These are phyloP conservation scores for Coemansia sp. DNA, from an alignment of 192 early-diverging fungal species.

Conservation along the genomic window DNA sequence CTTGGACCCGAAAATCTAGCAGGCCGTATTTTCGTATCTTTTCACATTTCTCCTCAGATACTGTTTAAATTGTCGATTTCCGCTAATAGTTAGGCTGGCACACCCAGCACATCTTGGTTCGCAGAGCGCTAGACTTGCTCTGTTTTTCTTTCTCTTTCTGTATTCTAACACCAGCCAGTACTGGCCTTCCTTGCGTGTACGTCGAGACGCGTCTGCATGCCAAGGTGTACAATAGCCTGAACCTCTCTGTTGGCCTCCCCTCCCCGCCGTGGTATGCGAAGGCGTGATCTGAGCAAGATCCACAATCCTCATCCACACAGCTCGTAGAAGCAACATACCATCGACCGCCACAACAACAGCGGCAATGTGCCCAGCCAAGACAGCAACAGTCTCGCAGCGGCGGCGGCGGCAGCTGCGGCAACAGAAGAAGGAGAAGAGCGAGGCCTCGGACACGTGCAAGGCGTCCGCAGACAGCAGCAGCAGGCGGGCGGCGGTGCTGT, in stretches of 20 bases:
- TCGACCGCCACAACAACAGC: conserved; percentile 12
- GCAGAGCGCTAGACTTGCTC: neutral
- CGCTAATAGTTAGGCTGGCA: no score
- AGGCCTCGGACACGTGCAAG: no score
- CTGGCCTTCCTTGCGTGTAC: neutral
- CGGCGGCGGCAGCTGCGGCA: no score
- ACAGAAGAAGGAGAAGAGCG: no score
- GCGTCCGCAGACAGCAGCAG: conserved; percentile 5
- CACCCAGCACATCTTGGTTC: neutral
- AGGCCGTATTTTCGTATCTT: no score
- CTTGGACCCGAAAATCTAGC: no score
- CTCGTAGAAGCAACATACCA: neutral
- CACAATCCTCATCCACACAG: no score
- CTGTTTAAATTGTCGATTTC: no score
- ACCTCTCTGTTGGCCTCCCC: neutral
- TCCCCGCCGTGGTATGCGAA: neutral
- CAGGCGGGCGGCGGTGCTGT: conserved; percentile 18
- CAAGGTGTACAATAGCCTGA: conserved; percentile 8
- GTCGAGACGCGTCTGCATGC: neutral
- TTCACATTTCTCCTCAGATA: no score
- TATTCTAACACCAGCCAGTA: conserved; percentile 5
- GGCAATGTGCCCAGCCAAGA: conserved; percentile 6
- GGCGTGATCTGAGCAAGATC: no score
- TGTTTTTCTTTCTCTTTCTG: conserved; percentile 10
- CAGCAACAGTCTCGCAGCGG: conserved; percentile 2